Evolutionary conservation across 495 filamentous ascomycete species (phyloP).

Genomic region (Penicillium robsamsonii): DNA sequence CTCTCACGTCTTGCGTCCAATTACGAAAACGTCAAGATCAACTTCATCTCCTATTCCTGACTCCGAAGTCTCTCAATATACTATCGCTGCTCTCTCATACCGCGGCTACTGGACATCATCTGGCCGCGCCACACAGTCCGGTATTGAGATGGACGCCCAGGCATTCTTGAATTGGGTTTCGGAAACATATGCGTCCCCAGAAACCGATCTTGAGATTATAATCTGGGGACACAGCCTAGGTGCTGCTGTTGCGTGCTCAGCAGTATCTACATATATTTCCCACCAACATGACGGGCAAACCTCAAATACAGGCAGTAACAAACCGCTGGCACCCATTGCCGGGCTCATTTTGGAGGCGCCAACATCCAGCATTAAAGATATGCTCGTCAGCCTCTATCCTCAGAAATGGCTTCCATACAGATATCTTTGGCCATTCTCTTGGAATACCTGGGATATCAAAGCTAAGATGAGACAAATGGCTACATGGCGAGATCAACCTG

Average conservation of each 20-base stretch:
- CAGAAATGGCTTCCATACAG: constrained; percentile 81
- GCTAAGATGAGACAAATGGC: constrained; percentile 37
- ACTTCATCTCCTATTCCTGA: neutral
- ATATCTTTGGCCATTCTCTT: constrained; percentile 54
- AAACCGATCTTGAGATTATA: constrained; percentile 48
- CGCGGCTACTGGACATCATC: constrained; percentile 78
- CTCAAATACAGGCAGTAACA: neutral
- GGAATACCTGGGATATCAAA: constrained; percentile 53
- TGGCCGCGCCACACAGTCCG: constrained; percentile 63
- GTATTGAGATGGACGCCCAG: constrained; percentile 62
- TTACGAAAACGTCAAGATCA: constrained; percentile 6
- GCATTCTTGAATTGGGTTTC: constrained; percentile 58
- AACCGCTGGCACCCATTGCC: constrained; percentile 30
- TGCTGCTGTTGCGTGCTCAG: constrained; percentile 50
- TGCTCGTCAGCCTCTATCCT: constrained; percentile 73
- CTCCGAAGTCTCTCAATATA: constrained; percentile 37
- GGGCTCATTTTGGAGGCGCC: constrained; percentile 74
- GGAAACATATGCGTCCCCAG: constrained; percentile 28
- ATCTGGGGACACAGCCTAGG: constrained; percentile 86
- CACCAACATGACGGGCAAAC: constrained; percentile 19
- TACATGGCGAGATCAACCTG: constrained; percentile 14
- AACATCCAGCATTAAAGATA: constrained; percentile 67
- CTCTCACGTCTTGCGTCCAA: constrained; percentile 45
- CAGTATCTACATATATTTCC: constrained; percentile 47
- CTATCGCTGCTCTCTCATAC: constrained; percentile 66